A percentile compares a stretch with the other conserved stretches of the same genome.
These are phyloP conservation scores for Zygosaccharomyces bailii DNA, from an alignment of 805 yeast species.

Conservation along the genomic window DNA sequence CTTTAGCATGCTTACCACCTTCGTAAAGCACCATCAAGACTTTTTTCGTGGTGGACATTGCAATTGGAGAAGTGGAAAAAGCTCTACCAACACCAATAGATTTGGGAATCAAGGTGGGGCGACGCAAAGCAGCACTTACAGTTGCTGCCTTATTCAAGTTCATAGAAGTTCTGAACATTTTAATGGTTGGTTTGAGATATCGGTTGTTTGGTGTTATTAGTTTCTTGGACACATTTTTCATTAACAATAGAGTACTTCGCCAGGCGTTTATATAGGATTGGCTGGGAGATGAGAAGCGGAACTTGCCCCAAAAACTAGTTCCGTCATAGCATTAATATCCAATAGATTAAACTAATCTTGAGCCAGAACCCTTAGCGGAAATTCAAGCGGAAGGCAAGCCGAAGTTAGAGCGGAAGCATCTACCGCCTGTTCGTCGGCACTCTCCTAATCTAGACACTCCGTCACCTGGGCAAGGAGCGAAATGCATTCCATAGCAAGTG, in stretches of 20 bases:
- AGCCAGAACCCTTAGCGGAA: neutral
- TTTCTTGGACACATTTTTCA: neutral
- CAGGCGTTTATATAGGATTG: neutral
- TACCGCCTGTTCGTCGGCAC: neutral
- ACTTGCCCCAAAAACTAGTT: neutral
- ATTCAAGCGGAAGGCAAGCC: neutral
- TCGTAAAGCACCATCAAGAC: constrained; percentile 57
- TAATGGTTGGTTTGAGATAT: neutral
- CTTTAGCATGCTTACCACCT: constrained; percentile 56
- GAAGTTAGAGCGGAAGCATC: neutral
- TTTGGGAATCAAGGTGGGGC: neutral
- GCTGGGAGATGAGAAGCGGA: neutral
- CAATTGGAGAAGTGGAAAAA: neutral
- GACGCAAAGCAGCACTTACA: neutral
- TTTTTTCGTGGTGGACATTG: constrained; percentile 27
- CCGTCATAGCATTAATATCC: neutral
- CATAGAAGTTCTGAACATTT: neutral
- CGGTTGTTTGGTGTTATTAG: neutral
- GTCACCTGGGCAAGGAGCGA: neutral
- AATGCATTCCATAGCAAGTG: neutral
- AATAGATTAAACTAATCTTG: no score
- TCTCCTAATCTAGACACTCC: neutral
- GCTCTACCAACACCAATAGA: neutral
- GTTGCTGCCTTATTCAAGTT: neutral
- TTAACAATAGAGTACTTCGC: neutral